Percentiles rank a stretch among this genome's conserved stretches.
phyloP scores from a whole-genome alignment of 2,329 filamentous ascomycete genomes.

The Penicillium sp. region DNA sequence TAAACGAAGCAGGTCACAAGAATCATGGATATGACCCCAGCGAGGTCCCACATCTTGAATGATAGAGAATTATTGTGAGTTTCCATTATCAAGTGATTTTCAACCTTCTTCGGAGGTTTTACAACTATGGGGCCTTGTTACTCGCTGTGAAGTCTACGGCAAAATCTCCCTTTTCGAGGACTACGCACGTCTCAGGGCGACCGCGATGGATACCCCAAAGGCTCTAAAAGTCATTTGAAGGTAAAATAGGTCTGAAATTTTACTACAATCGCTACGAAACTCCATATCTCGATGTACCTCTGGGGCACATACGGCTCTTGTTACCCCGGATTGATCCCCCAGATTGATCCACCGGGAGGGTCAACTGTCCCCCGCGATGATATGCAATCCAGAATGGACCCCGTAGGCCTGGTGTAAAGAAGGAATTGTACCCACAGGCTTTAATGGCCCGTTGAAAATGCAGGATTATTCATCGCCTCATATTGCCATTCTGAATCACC shows the following conservation, averaged over 20 bases:
- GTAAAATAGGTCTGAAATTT: too few species aligned
- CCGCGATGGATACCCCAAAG: too few species aligned
- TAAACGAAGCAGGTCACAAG: background rate
- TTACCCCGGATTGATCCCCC: constrained; percentile 10
- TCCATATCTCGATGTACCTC: background rate
- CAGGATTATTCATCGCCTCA: background rate
- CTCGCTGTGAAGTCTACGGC: too few species aligned
- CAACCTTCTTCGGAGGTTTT: too few species aligned
- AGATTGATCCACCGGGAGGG: constrained; percentile 4
- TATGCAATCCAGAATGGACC: constrained; percentile 4
- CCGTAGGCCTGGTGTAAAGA: background rate
- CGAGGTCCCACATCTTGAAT: too few species aligned
- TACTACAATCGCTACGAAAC: background rate
- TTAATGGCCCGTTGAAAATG: background rate
- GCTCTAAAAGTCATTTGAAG: too few species aligned
- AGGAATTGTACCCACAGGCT: background rate
- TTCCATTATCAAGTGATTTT: too few species aligned
- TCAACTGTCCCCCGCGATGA: background rate
- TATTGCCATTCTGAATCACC: background rate
- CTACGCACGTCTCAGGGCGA: too few species aligned
- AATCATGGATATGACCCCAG: too few species aligned
- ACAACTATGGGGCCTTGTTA: too few species aligned
- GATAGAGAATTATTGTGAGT: too few species aligned
- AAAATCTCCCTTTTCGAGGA: too few species aligned
- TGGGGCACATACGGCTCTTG: background rate